These are phyloP conservation scores for Bryoerythrophyllum caledonicum DNA, from an alignment of 225 moss, liverwort and hornwort genomes.

Conservation along the genomic window DNA sequence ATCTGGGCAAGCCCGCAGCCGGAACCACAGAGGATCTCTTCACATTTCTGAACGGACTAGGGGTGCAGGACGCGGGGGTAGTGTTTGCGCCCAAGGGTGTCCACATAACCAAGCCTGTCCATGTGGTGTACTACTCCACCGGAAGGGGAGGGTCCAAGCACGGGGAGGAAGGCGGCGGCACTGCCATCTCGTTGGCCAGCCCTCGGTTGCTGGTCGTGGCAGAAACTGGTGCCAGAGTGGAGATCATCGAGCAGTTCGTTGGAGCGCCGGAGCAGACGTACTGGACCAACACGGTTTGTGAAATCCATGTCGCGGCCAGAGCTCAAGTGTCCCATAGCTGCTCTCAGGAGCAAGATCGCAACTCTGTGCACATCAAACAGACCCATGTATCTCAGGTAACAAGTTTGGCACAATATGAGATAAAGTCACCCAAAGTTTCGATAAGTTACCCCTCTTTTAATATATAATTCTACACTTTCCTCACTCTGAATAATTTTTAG, in stretches of 20 bases:
- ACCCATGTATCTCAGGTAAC: constrained; percentile 86
- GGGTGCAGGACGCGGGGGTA: constrained; percentile 71
- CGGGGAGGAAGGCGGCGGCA: constrained; percentile 33
- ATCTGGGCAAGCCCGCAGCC: constrained; percentile 50
- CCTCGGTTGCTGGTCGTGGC: constrained; percentile 82
- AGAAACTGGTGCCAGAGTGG: constrained; percentile 67
- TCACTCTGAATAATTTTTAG: too few species aligned
- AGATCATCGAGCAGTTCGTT: constrained; percentile 78
- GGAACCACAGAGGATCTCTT: constrained; percentile 82
- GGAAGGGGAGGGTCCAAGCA: constrained; percentile 49
- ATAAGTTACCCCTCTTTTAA: too few species aligned
- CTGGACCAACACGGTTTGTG: constrained; percentile 91
- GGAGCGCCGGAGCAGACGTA: constrained; percentile 65
- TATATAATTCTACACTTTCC: too few species aligned
- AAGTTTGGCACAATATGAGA: neutral
- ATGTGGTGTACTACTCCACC: constrained; percentile 78
- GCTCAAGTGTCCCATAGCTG: constrained; percentile 75
- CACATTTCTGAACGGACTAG: constrained; percentile 81
- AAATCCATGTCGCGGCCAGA: constrained; percentile 61
- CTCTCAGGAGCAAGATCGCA: constrained; percentile 77
- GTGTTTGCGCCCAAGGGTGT: constrained; percentile 65
- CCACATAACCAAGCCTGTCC: constrained; percentile 57
- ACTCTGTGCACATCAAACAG: constrained; percentile 78
- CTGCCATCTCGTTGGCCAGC: constrained; percentile 66
- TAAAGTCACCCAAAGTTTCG: too few species aligned